phyloP scores from a whole-genome alignment of 31 red algal species.

The Odonthalia washingtoniensis region DNA sequence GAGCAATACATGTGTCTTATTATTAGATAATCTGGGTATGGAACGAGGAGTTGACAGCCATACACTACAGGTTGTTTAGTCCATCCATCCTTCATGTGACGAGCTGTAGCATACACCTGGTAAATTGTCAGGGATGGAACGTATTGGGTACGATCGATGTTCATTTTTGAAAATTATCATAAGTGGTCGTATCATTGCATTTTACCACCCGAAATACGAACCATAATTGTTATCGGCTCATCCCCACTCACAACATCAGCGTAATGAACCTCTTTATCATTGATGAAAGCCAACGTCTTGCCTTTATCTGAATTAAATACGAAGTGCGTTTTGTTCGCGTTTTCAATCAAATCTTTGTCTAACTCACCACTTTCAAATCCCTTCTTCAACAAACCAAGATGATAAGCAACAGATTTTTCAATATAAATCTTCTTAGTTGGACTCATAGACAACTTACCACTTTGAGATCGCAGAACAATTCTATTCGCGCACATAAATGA shows the following conservation, averaged over 20 bases:
- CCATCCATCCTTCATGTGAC: slow-evolving; percentile 34
- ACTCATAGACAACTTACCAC: neutral
- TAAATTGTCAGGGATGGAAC: neutral
- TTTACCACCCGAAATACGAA: neutral
- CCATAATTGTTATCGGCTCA: slow-evolving; percentile 12
- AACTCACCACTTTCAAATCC: slow-evolving; percentile 28
- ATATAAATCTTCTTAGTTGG: slow-evolving; percentile 20
- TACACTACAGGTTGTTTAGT: neutral
- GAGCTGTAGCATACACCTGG: slow-evolving; percentile 18
- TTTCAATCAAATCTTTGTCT: slow-evolving; percentile 3
- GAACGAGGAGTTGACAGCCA: neutral
- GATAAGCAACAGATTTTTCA: slow-evolving; percentile 25
- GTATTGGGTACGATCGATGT: neutral
- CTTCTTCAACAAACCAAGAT: slow-evolving; percentile 28
- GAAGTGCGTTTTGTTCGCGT: slow-evolving; percentile 38
- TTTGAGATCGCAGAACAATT: neutral
- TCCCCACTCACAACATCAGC: neutral
- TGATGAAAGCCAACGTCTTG: neutral
- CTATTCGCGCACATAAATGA: neutral
- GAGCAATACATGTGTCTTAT: neutral
- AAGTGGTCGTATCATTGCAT: neutral
- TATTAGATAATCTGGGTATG: neutral
- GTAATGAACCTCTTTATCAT: neutral
- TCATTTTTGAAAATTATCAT: neutral
- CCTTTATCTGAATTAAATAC: slow-evolving; percentile 28